Evolutionary conservation across 352 stramenopile genomes (phyloP), one percentile per base, ranked within the genome.

Genomic region (Phytophthora pisi): DNA sequence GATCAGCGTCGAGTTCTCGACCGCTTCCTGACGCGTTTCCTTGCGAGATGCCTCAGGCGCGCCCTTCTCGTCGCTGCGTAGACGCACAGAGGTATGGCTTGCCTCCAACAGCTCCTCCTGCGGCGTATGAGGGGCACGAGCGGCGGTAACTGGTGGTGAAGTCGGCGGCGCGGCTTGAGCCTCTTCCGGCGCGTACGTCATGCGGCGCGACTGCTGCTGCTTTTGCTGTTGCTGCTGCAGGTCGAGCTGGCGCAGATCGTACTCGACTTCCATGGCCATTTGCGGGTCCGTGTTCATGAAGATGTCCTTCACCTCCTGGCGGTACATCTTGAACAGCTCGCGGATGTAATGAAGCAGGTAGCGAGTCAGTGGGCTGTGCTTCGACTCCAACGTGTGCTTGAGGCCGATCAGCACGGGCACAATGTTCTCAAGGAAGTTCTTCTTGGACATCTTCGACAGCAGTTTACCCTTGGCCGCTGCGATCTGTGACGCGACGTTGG

Each of bases 341-440:
- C 90, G 81, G 24, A 99, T 93, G 72, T 98, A 99, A 51, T 86
- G 77, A 74, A 99, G 96, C 57, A 99, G 70, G 61, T 98, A 90
- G 46, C 93, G 88, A 61, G 98, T 93, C 51, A 99, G 69, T 0
- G 96, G 96, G 58, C 95, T 99, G 53, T 93, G 89, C 64, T 93
- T 97, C 18, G 80, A 83, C 64, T 99, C 95, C 24, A 99, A 82
- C 30, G 95, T 92, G 57, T 94, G 89, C 74, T 99, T 99, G 31
- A 99, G 82, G 16, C 92, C 96, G 57, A 98, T 97, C 18, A 99
- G 74, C 40, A 99, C 96, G 0, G 97, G 97, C 9, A 99, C 88
- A 2, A 99, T 82, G 51, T 98, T 98, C 74, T 99, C 97, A 34
- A 99, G 79, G 46, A 99, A 92, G 70, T 99, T 98, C 75, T 99